Percentiles rank a stretch among this genome's conserved stretches.
These are phyloP conservation scores for Tetrahymena borealis DNA, from an alignment of 73 alveolate species.

Conservation along the genomic window DNA sequence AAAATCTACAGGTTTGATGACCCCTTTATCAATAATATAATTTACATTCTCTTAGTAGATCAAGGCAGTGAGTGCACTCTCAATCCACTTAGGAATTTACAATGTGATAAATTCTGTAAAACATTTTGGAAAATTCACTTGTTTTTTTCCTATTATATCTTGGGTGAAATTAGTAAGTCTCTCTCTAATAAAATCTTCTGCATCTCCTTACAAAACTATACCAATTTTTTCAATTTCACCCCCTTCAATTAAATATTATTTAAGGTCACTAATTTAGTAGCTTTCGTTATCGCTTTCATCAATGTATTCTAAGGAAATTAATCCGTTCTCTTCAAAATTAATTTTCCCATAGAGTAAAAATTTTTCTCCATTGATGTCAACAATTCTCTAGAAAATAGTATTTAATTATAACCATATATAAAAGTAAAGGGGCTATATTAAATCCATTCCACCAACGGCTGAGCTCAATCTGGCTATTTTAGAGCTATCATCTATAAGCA, in stretches of 20 bases:
- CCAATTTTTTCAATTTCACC: neutral
- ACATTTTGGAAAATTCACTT: neutral
- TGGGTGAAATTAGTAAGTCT: neutral
- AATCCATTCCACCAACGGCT: neutral
- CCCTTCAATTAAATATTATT: neutral
- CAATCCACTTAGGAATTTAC: neutral
- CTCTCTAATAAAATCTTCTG: neutral
- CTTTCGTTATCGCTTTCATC: too few relatives aligned
- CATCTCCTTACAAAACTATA: neutral
- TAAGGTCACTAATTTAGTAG: neutral
- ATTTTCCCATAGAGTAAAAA: neutral
- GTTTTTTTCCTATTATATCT: neutral
- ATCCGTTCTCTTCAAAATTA: neutral
- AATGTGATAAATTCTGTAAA: neutral
- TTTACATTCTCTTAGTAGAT: neutral
- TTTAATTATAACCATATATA: neutral
- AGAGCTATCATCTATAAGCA: conserved; percentile 30
- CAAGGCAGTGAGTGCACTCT: neutral
- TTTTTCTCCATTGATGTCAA: neutral
- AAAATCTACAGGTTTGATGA: conserved; percentile 19
- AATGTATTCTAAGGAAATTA: too few relatives aligned
- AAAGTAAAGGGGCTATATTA: neutral
- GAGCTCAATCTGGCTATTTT: conserved; percentile 8
- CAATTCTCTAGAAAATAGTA: neutral
- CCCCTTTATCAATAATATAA: neutral